Evolutionary conservation across 75 land plant species (phyloP).

Genomic region (Sequoiadendron giganteum): DNA sequence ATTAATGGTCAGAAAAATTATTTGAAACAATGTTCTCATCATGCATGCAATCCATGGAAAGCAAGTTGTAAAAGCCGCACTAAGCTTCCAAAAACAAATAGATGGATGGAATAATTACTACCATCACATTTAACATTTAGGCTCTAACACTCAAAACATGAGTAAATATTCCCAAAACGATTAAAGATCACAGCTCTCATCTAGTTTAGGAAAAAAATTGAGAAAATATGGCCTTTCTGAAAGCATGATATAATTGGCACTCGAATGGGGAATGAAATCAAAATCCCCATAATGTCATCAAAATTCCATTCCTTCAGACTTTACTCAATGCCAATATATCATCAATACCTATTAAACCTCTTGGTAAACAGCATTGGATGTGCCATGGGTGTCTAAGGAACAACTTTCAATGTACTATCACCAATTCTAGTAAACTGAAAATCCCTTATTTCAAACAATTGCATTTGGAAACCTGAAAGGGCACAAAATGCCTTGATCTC

Average conservation of each 20-base stretch:
- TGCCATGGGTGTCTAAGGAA: background rate
- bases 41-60: background rate
- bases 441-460: background rate
- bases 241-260: background rate
- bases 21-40: background rate
- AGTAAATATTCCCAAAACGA: background rate
- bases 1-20: background rate
- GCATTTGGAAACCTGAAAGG: background rate
- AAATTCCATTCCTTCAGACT: slow-evolving; percentile 2
- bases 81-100: background rate
- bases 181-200: background rate
- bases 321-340: background rate
- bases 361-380: background rate
- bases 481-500: background rate
- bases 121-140: background rate
- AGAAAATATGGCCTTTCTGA: background rate
- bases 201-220: background rate
- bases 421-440: background rate
- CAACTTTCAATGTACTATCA: background rate
- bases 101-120: background rate
- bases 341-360: background rate
- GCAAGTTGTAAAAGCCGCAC: background rate
- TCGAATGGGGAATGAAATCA: slow-evolving; percentile 9
- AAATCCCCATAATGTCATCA: background rate
- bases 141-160: no score